These are phyloP conservation scores for Funneliformis caledonium DNA, from an alignment of 371 early-diverging fungal species.

Conservation along the genomic window DNA sequence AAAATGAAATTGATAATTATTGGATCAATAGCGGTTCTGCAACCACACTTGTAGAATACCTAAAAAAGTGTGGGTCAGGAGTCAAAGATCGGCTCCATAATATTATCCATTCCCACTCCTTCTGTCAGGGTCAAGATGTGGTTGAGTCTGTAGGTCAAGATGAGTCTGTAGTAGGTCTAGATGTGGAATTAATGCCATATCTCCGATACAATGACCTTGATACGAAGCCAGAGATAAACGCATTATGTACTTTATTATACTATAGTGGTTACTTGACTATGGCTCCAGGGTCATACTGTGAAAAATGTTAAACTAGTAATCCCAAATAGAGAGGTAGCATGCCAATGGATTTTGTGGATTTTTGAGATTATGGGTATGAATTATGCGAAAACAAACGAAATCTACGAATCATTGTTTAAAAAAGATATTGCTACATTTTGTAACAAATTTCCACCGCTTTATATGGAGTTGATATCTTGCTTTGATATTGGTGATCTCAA, in stretches of 20 bases:
- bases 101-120: background rate
- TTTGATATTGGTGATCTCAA: slow-evolving; percentile 15
- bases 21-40: slow-evolving; percentile 17
- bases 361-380: background rate
- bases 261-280: slow-evolving; percentile 32
- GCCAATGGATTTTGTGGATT: slow-evolving; percentile 1
- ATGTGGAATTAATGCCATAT: slow-evolving; percentile 25
- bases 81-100: background rate
- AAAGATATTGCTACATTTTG: slow-evolving; percentile 3
- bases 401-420: background rate
- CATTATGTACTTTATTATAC: slow-evolving; percentile 18
- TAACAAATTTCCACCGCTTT: slow-evolving; percentile 10
- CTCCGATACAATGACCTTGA: slow-evolving; percentile 20
- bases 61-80: slow-evolving; percentile 9
- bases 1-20: background rate
- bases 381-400: background rate
- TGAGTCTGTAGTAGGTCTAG: too few species aligned
- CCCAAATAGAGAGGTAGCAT: slow-evolving; percentile 18
- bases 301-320: slow-evolving; percentile 1
- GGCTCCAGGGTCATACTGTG: background rate
- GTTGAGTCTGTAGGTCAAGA: too few species aligned
- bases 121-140: too few species aligned
- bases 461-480: slow-evolving; percentile 6
- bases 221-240: slow-evolving; percentile 1
- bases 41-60: background rate